Evolutionary conservation across 148 eudicot species (phyloP).

Genomic region (Fagopyrum esculentum): DNA sequence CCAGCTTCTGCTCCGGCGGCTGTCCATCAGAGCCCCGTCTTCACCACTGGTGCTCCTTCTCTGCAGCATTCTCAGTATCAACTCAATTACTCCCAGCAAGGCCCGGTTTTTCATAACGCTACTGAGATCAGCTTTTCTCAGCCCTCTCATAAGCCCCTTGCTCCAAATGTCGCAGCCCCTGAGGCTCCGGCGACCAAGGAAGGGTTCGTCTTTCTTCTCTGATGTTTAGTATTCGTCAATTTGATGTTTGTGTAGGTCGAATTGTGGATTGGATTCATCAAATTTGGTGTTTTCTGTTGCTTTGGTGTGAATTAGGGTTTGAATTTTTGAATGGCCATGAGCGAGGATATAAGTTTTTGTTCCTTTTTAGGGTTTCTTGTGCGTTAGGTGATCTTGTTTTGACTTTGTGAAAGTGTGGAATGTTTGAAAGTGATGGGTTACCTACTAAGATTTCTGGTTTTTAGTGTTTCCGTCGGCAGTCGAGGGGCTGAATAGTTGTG

Average conservation of each 20-base stretch:
- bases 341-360: background rate
- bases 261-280: background rate
- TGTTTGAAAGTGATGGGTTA: background rate
- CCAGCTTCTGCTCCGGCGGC: slow-evolving; percentile 6
- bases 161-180: background rate
- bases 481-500: background rate
- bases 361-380: background rate
- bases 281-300: background rate
- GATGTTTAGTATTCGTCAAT: background rate
- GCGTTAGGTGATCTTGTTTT: background rate
- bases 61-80: slow-evolving; percentile 13
- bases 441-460: background rate
- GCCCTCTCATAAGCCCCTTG: slow-evolving; percentile 2
- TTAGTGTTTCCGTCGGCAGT: background rate
- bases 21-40: background rate
- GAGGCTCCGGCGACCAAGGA: slow-evolving; percentile 11
- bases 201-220: slow-evolving; percentile 10
- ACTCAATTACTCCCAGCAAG: slow-evolving; percentile 20
- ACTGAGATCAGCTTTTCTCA: slow-evolving; percentile 26
- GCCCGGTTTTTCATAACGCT: slow-evolving; percentile 20
- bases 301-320: background rate
- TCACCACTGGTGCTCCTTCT: background rate
- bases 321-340: background rate
- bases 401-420: background rate
- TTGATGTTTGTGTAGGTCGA: background rate